Evolutionary conservation across 169 alveolate species (phyloP).

Genomic region (Babesia bovis): DNA sequence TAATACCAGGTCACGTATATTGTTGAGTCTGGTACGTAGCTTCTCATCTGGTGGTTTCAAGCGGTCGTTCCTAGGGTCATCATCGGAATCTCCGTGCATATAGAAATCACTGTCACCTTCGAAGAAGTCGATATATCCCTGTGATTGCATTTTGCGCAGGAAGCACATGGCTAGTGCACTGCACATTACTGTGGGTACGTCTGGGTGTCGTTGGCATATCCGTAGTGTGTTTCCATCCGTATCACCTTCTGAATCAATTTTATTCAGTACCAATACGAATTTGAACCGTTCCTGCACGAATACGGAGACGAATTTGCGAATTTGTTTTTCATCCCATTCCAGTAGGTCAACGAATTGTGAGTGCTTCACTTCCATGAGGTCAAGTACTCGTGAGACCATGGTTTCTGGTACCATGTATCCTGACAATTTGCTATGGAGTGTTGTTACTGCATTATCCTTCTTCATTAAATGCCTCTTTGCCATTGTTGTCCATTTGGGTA

Average conservation of each 20-base stretch:
- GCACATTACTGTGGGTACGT: conserved; percentile 53
- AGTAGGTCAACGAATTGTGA: conserved; percentile 48
- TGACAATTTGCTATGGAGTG: conserved; percentile 64
- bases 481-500: conserved; percentile 70
- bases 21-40: conserved; percentile 57
- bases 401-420: conserved; percentile 70
- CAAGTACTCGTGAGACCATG: conserved; percentile 37
- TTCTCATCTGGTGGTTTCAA: conserved; percentile 73
- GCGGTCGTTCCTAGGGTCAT: conserved; percentile 12
- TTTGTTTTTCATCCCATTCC: conserved; percentile 55
- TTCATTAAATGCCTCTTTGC: conserved; percentile 66
- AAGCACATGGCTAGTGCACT: conserved; percentile 73
- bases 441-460: conserved; percentile 43
- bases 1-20: conserved; percentile 73
- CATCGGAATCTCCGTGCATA: conserved; percentile 52
- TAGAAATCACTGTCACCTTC: conserved; percentile 46
- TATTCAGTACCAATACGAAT: conserved; percentile 74
- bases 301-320: conserved; percentile 42
- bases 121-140: conserved; percentile 57
- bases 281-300: conserved; percentile 72
- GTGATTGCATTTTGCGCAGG: conserved; percentile 62
- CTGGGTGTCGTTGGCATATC: conserved; percentile 53
- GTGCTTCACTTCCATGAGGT: conserved; percentile 55
- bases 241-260: conserved; percentile 72
- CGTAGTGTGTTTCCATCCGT: conserved; percentile 55